These are phyloP conservation scores for Microascus cirrosus DNA, from an alignment of 2,329 filamentous ascomycete species.

Conservation along the genomic window DNA sequence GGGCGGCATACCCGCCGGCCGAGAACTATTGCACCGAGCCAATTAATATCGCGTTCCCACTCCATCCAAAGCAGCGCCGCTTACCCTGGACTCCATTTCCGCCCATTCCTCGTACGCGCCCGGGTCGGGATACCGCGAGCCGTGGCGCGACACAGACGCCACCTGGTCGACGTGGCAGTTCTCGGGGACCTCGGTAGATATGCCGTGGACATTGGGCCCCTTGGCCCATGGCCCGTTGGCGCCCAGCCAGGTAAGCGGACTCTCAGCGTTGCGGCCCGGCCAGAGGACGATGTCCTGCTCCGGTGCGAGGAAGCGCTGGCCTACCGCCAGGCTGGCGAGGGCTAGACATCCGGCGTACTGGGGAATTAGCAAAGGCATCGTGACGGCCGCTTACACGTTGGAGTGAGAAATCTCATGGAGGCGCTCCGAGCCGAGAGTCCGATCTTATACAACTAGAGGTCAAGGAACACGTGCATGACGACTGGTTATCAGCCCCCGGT, in stretches of 20 bases:
- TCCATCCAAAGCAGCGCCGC: slow-evolving; percentile 6
- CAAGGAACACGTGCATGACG: no score
- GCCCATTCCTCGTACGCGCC: slow-evolving; percentile 50
- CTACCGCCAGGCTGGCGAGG: not conserved
- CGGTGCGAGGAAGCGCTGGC: not conserved
- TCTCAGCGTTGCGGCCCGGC: not conserved
- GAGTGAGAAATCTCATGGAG: no score
- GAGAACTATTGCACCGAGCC: slow-evolving; percentile 30
- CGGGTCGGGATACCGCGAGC: slow-evolving; percentile 49
- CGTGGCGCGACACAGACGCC: slow-evolving; percentile 49
- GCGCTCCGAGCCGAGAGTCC: no score
- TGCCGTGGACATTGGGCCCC: slow-evolving; percentile 43
- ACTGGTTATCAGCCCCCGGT: no score
- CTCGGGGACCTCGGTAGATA: slow-evolving; percentile 40
- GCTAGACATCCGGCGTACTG: not conserved
- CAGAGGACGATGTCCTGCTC: slow-evolving; percentile 2
- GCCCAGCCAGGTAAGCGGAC: slow-evolving; percentile 34
- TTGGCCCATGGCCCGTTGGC: slow-evolving; percentile 42
- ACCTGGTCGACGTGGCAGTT: slow-evolving; percentile 49
- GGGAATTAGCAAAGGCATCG: not conserved
- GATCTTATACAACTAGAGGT: no score
- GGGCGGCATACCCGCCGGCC: slow-evolving; percentile 38
- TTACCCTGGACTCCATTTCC: slow-evolving; percentile 29
- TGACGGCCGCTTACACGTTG: not conserved
- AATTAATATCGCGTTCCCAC: not conserved